phyloP scores from a whole-genome alignment of 2,329 filamentous ascomycete genomes.

The Chaetothyriales sp. region DNA sequence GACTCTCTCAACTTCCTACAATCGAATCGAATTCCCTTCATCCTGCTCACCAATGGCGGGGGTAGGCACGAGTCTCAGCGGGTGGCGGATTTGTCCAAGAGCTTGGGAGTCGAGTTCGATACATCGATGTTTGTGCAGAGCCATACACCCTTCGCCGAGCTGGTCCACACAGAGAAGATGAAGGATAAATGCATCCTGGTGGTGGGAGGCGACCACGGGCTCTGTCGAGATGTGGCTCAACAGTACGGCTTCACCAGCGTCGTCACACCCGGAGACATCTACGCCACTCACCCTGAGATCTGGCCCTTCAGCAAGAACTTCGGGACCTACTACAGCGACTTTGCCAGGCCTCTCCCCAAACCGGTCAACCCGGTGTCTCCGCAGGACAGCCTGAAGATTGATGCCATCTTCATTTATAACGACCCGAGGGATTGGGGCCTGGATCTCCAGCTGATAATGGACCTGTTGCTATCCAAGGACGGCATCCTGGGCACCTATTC shows the following conservation, averaged over 20 bases:
- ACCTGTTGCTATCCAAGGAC: conserved; percentile 62
- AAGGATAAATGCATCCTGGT: conserved; percentile 56
- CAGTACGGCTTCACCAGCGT: conserved; percentile 66
- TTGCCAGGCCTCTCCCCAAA: conserved; percentile 24
- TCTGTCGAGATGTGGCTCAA: conserved; percentile 59
- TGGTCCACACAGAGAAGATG: conserved; percentile 44
- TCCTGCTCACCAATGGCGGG: conserved; percentile 89
- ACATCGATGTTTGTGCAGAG: conserved; percentile 67
- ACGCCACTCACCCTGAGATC: conserved; percentile 55
- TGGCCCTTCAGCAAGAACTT: conserved; percentile 70
- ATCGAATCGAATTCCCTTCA: conserved; percentile 66
- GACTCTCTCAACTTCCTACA: conserved; percentile 61
- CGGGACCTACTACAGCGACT: conserved; percentile 38
- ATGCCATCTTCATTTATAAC: conserved; percentile 86
- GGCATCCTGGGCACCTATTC: conserved; percentile 73
- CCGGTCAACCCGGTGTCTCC: conserved; percentile 27
- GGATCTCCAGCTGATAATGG: conserved; percentile 69
- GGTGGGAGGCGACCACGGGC: conserved; percentile 52
- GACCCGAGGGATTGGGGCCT: conserved; percentile 93
- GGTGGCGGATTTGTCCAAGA: conserved; percentile 51
- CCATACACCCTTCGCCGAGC: conserved; percentile 72
- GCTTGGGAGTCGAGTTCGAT: conserved; percentile 47
- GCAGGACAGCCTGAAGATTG: conserved; percentile 52
- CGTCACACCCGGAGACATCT: conserved; percentile 71
- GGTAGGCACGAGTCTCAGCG: conserved; percentile 66